A percentile compares a stretch with the other conserved stretches of the same genome.
Conservation (phyloP, 352 stramenopile genomes). For the Lagenidium sp. region DNA sequence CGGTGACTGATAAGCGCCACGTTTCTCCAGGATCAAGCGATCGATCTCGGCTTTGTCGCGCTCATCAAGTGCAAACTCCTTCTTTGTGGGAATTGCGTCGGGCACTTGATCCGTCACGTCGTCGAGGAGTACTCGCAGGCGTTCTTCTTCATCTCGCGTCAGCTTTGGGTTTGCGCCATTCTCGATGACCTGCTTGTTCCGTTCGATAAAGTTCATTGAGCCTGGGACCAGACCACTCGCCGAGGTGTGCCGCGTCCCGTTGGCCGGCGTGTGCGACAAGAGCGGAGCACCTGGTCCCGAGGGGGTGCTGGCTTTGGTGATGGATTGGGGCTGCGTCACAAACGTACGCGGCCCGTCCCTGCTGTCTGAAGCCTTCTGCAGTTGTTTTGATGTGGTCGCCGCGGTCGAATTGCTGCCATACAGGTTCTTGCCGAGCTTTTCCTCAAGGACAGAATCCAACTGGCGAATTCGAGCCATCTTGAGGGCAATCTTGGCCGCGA, state of each 20-base stretch:
- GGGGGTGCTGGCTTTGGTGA: background rate
- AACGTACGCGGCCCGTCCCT: no score
- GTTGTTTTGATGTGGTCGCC: constrained; percentile 14
- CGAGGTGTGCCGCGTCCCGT: no score
- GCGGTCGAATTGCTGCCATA: constrained; percentile 14
- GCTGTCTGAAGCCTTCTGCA: no score
- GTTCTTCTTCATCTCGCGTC: constrained; percentile 41
- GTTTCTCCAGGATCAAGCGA: constrained; percentile 28
- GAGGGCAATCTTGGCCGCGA: constrained; percentile 57
- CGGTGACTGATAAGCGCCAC: constrained; percentile 23
- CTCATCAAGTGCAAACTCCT: constrained; percentile 27
- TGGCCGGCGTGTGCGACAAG: background rate
- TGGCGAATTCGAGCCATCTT: constrained; percentile 62
- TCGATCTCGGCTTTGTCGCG: constrained; percentile 34
- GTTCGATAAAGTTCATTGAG: constrained; percentile 30
- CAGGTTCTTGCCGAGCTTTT: constrained; percentile 53
- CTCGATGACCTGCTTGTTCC: constrained; percentile 57
- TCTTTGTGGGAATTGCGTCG: background rate
- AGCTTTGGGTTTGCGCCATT: constrained; percentile 55
- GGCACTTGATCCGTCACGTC: constrained; percentile 1
- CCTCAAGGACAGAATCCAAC: constrained; percentile 43
- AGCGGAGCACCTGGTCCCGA: background rate
- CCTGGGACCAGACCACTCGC: background rate
- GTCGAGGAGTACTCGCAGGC: constrained; percentile 26
- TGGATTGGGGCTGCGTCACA: background rate